Base-by-base conservation (phyloP, 495 filamentous ascomycete species). In the Clavariopsis aquatica region DNA sequence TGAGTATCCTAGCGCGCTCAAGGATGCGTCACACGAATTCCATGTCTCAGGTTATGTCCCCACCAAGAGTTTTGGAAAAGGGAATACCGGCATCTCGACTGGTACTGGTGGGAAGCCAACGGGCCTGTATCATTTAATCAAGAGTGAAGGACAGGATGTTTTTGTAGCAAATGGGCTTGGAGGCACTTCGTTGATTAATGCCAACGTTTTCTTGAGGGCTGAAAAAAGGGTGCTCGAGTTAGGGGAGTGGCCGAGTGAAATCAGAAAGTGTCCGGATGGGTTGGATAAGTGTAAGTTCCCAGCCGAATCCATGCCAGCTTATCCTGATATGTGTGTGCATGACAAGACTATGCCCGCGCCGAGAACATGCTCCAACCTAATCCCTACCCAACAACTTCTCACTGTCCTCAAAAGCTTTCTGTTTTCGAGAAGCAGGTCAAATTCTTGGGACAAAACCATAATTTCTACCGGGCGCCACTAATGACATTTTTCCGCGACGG, bases 81-180 rank as follows among this genome's bases (percentile, higher is more conserved):
- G 38, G 38, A 43, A 43, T 43, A 43, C 12, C 15, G 38, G 38
- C 9, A 43, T n/a, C 3, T 43, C 9, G 38, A 17, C 6, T 7
- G n/a, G 38, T 43, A 80, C 82, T 6, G 69, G 71, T 71, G 82
- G 81, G 0, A 78, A 85, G 54, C 81, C 82, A 22, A 88, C 85
- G 0, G 82, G 83, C 29, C 77, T 89, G 66, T 89, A 83, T 70
- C 85, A 88, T 70, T 65, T 89, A 41, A 78, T 86, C 9, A 73
- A 87, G 24, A 85, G 87, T 4, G 81, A 85, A 52, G 84, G 85
- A 22, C 87, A 89, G 65, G 87, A 88, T 75, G 82, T 82, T 0
- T 81, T 89, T 60, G 81, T 87, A 49, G 82, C 80, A 45, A 88
- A 88, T 76, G 85, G 86, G 5, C 83, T 89, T 28, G 87, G 85